A percentile compares a stretch with the other conserved stretches of the same genome.
Evolutionary conservation across 2,329 filamentous ascomycete genomes (phyloP).

Genomic region (Lasiodiplodia sp.): DNA sequence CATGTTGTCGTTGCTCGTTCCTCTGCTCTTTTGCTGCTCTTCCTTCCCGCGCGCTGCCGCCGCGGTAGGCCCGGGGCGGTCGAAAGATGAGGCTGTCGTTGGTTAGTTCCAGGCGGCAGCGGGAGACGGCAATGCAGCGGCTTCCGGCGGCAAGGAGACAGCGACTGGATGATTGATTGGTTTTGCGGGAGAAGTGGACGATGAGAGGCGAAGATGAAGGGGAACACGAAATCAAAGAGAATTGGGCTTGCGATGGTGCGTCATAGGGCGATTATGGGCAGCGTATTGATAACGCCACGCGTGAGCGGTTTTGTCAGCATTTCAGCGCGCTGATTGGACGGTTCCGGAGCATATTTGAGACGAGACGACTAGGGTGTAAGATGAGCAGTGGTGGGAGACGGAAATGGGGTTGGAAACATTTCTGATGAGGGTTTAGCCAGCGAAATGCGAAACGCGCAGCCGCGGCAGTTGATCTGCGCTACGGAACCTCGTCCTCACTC

Average conservation of each 20-base stretch:
- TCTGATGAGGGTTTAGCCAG: background rate
- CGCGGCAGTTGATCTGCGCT: background rate
- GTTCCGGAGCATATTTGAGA: background rate
- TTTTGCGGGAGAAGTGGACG: background rate
- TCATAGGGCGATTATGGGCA: background rate
- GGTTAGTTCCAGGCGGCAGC: background rate
- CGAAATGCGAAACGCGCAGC: constrained; percentile 2
- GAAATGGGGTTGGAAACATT: background rate
- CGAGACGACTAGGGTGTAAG: background rate
- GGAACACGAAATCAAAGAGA: background rate
- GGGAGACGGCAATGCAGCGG: background rate
- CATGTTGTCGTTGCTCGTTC: background rate
- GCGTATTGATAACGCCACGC: background rate
- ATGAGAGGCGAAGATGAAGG: background rate
- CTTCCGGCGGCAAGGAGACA: background rate
- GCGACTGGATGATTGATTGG: background rate
- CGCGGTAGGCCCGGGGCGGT: no score
- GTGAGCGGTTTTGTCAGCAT: constrained; percentile 2
- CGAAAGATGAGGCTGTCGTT: no score
- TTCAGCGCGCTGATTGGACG: background rate
- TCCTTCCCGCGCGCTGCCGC: no score
- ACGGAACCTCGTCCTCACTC: background rate
- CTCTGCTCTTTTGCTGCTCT: no score
- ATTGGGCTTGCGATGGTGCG: background rate
- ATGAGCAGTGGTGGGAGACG: background rate